Percentiles rank a stretch among this genome's conserved stretches.
phyloP scores from a whole-genome alignment of 129 eudicot species.

The Erigeron canadensis region DNA sequence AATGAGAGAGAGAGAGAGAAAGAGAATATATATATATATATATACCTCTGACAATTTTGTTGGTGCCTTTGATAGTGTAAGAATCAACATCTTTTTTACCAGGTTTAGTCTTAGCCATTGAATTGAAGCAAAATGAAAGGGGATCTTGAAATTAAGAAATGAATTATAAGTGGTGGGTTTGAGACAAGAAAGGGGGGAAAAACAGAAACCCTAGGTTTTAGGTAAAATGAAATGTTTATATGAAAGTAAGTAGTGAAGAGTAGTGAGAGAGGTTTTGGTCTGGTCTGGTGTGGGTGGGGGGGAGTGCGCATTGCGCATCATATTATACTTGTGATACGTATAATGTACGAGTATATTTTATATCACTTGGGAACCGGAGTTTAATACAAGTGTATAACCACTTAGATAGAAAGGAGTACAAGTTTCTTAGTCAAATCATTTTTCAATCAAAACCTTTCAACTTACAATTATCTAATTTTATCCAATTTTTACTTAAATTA shows the following conservation, averaged over 20 bases:
- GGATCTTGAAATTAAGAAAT: neutral
- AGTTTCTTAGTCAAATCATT: no score
- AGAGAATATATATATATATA: conserved; percentile 28
- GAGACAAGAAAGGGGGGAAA: neutral
- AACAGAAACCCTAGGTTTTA: conserved; percentile 30
- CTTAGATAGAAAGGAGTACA: no score
- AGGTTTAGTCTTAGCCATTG: conserved; percentile 82
- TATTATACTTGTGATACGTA: neutral
- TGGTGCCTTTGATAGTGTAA: conserved; percentile 80
- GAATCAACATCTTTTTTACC: conserved; percentile 82
- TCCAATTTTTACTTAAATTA: no score
- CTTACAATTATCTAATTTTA: no score
- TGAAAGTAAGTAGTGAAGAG: no score
- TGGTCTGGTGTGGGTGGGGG: neutral
- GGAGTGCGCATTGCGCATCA: neutral
- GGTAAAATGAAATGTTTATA: conserved; percentile 6
- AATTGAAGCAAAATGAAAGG: neutral
- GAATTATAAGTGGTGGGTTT: conserved; percentile 14
- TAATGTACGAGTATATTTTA: no score
- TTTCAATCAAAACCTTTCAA: no score
- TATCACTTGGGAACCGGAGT: no score
- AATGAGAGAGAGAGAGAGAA: no score
- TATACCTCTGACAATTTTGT: conserved; percentile 66
- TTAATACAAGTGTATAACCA: no score
- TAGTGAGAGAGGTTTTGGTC: neutral